phyloP scores from a whole-genome alignment of 495 filamentous ascomycete species.

The Apodospora peruviana region DNA sequence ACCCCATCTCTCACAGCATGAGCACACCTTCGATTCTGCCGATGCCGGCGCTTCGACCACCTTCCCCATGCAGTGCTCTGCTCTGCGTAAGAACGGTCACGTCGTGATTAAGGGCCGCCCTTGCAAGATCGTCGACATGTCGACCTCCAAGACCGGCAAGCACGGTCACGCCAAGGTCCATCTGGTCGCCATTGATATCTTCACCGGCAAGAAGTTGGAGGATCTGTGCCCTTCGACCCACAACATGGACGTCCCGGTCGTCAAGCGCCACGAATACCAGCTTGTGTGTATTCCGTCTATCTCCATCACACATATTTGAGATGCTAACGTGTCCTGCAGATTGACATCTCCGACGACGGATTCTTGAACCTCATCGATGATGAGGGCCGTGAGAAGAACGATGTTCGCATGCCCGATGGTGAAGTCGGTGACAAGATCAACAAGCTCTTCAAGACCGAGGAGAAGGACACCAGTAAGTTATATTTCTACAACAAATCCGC shows the following conservation, averaged over 20 bases:
- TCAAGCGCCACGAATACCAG: constrained; percentile 83
- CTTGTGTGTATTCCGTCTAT: constrained; percentile 69
- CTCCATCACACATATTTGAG: no score
- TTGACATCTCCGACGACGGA: constrained; percentile 82
- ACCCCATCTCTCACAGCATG: constrained; percentile 63
- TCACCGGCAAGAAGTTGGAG: constrained; percentile 98
- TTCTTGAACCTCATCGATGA: constrained; percentile 86
- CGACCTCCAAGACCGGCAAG: constrained; percentile 99
- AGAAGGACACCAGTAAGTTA: constrained; percentile 72
- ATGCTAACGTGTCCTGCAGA: no score
- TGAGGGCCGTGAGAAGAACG: constrained; percentile 79
- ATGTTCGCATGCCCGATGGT: constrained; percentile 88
- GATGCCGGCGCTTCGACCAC: constrained; percentile 92
- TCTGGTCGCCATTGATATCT: constrained; percentile 94
- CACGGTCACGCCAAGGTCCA: constrained; percentile 99
- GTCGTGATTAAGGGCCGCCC: constrained; percentile 97
- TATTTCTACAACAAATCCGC: not conserved
- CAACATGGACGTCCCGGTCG: constrained; percentile 99
- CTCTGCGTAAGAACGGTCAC: constrained; percentile 95
- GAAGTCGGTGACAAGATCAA: constrained; percentile 78
- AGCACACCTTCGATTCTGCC: constrained; percentile 84
- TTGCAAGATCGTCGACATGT: constrained; percentile 99
- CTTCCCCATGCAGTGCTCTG: constrained; percentile 98
- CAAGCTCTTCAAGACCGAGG: constrained; percentile 62
- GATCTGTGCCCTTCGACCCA: constrained; percentile 99